Conservation (phyloP, 192 early-diverging fungal genomes). For the Diversispora epigaea region DNA sequence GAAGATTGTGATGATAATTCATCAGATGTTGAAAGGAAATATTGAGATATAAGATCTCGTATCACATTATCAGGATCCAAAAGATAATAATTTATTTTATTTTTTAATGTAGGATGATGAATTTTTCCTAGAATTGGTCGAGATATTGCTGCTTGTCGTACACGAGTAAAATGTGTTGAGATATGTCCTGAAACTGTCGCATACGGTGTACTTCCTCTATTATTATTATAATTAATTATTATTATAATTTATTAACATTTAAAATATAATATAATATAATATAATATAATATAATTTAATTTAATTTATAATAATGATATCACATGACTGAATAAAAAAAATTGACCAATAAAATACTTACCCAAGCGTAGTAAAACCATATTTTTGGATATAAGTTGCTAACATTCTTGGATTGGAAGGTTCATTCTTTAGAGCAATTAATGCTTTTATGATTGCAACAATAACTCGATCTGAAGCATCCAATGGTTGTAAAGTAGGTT, state of each 20-base stretch:
- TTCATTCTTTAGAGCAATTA: slow-evolving; percentile 71
- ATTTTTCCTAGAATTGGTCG: neutral
- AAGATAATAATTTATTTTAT: slow-evolving; percentile 9
- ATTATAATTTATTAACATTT: no score
- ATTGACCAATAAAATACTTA: slow-evolving; percentile 44
- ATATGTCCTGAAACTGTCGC: slow-evolving; percentile 13
- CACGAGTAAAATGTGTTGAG: neutral
- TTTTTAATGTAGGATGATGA: neutral
- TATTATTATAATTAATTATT: neutral
- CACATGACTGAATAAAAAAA: slow-evolving; percentile 7
- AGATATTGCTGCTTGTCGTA: neutral
- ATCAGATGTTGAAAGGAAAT: neutral
- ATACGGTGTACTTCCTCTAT: slow-evolving; percentile 20
- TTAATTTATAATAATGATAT: slow-evolving; percentile 1
- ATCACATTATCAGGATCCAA: neutral
- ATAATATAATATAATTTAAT: no score
- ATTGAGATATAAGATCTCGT: neutral
- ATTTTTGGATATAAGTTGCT: slow-evolving; percentile 72
- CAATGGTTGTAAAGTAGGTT: slow-evolving; percentile 56
- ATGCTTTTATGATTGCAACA: slow-evolving; percentile 80
- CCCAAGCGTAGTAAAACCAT: slow-evolving; percentile 75
- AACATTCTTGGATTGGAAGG: slow-evolving; percentile 84
- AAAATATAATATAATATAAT: no score
- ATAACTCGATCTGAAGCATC: slow-evolving; percentile 85
- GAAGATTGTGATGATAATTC: neutral